These are phyloP conservation scores for Botrytis cinerea DNA, from an alignment of 2,329 filamentous ascomycete species.

Conservation along the genomic window DNA sequence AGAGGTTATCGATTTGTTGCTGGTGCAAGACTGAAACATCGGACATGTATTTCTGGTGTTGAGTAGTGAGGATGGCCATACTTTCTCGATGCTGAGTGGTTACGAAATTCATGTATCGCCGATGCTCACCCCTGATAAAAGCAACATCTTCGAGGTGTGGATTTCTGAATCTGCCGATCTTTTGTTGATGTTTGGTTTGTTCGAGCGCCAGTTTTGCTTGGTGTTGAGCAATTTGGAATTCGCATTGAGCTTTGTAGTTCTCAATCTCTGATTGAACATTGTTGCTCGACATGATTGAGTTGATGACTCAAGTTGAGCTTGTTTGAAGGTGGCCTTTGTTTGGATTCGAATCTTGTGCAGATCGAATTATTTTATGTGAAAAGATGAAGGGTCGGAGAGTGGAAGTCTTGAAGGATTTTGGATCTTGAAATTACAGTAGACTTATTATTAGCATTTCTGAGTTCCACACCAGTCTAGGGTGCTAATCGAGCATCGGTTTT, in stretches of 20 bases:
- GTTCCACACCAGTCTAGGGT: neutral
- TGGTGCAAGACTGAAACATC: no score
- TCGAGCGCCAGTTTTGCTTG: neutral
- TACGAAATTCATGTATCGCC: no score
- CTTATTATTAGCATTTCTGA: neutral
- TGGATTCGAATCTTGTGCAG: neutral
- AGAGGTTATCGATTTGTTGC: no score
- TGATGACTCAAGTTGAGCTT: neutral
- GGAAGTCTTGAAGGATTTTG: no score
- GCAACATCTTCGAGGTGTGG: neutral
- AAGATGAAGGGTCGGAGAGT: no score
- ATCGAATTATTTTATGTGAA: neutral
- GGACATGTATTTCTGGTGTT: no score
- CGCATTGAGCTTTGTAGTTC: neutral
- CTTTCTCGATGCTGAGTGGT: no score
- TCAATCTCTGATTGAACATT: neutral
- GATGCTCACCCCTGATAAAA: no score
- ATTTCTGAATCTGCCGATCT: neutral
- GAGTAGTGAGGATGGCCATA: no score
- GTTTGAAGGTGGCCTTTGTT: neutral
- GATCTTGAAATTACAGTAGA: neutral
- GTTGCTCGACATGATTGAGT: neutral
- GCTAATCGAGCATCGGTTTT: accelerated
- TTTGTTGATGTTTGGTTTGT: neutral
- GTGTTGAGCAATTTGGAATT: neutral